Evolutionary conservation across 2,329 filamentous ascomycete species (phyloP).

Genomic region (Fusarium xyrophilum): DNA sequence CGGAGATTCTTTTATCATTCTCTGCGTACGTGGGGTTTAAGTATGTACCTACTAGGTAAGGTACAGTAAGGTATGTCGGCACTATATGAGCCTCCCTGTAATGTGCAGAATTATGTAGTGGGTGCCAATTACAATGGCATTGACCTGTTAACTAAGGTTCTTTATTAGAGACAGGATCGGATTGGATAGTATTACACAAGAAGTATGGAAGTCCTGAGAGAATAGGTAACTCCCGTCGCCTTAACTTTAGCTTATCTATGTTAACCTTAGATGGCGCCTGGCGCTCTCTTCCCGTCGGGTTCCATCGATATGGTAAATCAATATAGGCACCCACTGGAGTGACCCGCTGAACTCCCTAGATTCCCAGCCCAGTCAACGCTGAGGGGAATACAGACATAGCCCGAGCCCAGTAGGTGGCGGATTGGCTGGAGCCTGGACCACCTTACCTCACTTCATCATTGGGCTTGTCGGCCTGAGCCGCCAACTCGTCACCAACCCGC

Average conservation of each 20-base stretch:
- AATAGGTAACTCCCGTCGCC: background rate
- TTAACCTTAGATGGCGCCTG: background rate
- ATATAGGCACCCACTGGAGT: slow-evolving; percentile 11
- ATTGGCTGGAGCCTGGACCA: slow-evolving; percentile 4
- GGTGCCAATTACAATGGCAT: background rate
- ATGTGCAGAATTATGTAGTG: background rate
- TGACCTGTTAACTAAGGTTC: background rate
- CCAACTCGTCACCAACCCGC: slow-evolving; percentile 42
- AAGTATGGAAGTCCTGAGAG: background rate
- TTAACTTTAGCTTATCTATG: background rate
- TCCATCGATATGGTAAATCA: background rate
- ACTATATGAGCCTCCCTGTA: background rate
- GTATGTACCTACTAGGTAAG: background rate
- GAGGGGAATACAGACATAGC: background rate
- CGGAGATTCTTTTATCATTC: background rate
- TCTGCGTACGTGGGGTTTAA: background rate
- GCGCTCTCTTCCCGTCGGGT: background rate
- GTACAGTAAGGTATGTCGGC: background rate
- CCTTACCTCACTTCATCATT: slow-evolving; percentile 22
- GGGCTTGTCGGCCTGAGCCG: slow-evolving; percentile 5
- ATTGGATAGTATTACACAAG: background rate
- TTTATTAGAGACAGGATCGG: background rate
- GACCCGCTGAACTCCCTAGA: background rate
- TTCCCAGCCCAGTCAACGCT: background rate
- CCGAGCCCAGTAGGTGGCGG: background rate